Evolutionary conservation across 176 grass and related monocot genomes (phyloP).

Genomic region (Avena sativa): DNA sequence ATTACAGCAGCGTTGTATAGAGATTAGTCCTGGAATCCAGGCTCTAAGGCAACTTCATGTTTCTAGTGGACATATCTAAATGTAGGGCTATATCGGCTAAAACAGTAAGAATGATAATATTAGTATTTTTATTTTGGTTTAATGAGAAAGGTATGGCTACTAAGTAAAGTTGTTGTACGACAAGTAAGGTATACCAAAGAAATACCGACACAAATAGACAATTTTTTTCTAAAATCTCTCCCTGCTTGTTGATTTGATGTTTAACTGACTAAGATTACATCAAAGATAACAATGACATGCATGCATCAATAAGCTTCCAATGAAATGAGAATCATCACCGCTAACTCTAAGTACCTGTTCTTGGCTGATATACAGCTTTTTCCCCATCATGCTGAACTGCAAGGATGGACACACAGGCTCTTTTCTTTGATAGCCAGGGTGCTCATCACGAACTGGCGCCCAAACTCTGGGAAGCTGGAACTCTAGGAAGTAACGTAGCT

Average conservation of each 20-base stretch:
- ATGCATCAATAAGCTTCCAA: constrained; percentile 1
- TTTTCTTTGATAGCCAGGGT: constrained; percentile 66
- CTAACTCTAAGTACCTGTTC: constrained; percentile 31
- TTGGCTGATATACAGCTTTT: constrained; percentile 75
- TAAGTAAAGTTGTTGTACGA: neutral
- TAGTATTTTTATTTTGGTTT: neutral
- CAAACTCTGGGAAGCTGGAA: constrained; percentile 71
- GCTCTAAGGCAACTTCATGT: neutral
- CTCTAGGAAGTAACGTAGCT: constrained; percentile 76
- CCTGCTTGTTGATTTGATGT: neutral
- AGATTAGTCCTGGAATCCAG: constrained; percentile 6
- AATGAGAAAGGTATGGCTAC: neutral
- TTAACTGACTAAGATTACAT: neutral
- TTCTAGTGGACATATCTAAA: neutral
- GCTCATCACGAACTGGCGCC: constrained; percentile 62
- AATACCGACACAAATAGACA: neutral
- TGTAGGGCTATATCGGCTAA: neutral
- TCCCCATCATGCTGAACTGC: constrained; percentile 79
- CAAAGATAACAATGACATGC: neutral
- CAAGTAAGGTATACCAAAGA: neutral
- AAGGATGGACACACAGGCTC: constrained; percentile 70
- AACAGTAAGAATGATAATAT: neutral
- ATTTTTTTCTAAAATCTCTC: neutral
- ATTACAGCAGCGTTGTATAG: neutral
- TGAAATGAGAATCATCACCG: neutral